phyloP scores from a whole-genome alignment of 305 asterid genomes.

The Rubia peregrina region DNA sequence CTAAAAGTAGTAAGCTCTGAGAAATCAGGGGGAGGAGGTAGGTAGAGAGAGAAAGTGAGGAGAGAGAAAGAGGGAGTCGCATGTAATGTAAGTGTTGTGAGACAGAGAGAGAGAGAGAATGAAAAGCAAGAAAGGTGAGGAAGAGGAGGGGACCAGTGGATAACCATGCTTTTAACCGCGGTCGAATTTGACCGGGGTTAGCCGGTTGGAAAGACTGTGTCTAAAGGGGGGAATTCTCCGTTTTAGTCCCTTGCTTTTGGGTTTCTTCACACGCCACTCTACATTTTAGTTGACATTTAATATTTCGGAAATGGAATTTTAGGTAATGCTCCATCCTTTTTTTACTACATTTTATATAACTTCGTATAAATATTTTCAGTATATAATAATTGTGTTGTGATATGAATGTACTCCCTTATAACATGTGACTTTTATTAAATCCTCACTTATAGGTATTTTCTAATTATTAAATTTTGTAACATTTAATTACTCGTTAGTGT shows the following conservation, averaged over 20 bases:
- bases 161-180: constrained; percentile 31
- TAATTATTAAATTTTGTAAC: no score
- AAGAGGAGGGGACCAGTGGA: constrained; percentile 20
- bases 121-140: neutral
- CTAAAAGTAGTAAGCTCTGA: constrained; percentile 1
- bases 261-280: neutral
- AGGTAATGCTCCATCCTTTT: neutral
- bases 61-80: neutral
- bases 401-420: no score
- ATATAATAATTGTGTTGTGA: no score
- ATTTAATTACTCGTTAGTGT: no score
- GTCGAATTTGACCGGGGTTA: constrained; percentile 19
- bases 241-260: neutral
- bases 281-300: neutral
- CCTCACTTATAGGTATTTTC: no score
- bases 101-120: constrained; percentile 30
- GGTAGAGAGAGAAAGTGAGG: neutral
- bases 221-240: neutral
- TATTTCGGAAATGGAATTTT: neutral
- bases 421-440: no score
- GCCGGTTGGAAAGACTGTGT: neutral
- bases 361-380: neutral
- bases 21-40: constrained; percentile 17
- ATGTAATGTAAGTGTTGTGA: constrained; percentile 22
- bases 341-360: neutral